These are phyloP conservation scores for Trichomonas vaginalis DNA, from an alignment of 208 protist species.

Conservation along the genomic window DNA sequence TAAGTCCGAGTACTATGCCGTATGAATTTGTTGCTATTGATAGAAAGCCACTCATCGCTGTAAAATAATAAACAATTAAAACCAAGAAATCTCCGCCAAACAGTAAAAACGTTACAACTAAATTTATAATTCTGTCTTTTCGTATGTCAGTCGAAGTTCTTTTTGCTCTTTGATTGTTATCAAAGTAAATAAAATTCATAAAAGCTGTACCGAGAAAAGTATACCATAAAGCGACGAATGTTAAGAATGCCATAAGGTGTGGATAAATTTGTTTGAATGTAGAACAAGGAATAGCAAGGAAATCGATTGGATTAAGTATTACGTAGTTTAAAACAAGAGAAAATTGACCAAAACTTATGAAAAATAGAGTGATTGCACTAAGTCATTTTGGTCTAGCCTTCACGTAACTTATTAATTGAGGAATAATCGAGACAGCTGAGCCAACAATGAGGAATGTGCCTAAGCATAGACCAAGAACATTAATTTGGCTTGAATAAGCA, in stretches of 20 bases:
- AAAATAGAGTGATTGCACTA: background rate
- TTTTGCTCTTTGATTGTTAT: background rate
- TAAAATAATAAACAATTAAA: background rate
- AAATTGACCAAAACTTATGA: background rate
- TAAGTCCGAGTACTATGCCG: background rate
- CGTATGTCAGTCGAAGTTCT: background rate
- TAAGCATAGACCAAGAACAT: background rate
- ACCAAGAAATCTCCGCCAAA: background rate
- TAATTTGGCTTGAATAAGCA: background rate
- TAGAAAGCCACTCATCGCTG: background rate
- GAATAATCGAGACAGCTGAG: background rate
- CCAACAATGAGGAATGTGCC: background rate
- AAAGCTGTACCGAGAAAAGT: background rate
- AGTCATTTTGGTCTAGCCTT: background rate
- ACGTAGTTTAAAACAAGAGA: background rate
- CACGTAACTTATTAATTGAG: background rate
- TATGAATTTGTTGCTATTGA: background rate
- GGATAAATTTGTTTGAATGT: background rate
- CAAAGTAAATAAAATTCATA: background rate
- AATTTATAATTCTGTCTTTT: background rate
- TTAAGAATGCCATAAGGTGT: background rate
- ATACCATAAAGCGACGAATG: background rate
- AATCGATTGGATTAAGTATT: background rate
- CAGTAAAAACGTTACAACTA: background rate
- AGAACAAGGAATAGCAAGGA: background rate